Conservation (phyloP, 257 asterid species). For the Solanum sejunctum region DNA sequence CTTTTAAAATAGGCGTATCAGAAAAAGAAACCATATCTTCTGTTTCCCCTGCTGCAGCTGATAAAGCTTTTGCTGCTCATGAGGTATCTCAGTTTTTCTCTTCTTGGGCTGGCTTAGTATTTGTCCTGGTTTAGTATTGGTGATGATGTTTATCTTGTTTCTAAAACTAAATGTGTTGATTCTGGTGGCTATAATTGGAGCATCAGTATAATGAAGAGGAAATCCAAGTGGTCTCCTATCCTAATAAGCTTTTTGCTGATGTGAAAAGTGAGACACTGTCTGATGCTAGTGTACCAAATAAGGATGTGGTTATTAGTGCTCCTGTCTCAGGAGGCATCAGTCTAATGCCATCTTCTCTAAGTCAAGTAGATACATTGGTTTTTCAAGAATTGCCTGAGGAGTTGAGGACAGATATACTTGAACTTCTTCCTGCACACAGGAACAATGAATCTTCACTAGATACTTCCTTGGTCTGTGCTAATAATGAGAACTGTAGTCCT, state of each 20-base stretch:
- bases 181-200: neutral
- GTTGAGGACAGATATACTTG: conserved; percentile 63
- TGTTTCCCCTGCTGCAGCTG: neutral
- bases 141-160: neutral
- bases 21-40: neutral
- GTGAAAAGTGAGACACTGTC: conserved; percentile 11
- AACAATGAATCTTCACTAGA: conserved; percentile 20
- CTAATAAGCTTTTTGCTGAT: conserved; percentile 12
- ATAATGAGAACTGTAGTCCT: conserved; percentile 16
- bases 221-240: neutral
- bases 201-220: conserved; percentile 1
- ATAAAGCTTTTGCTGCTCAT: neutral
- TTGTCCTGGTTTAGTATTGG: neutral
- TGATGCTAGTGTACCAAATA: conserved; percentile 6
- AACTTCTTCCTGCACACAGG: conserved; percentile 61
- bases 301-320: conserved; percentile 4
- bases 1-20: neutral
- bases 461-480: conserved; percentile 19
- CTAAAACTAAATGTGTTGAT: neutral
- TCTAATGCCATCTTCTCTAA: conserved; percentile 76
- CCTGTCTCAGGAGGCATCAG: conserved; percentile 15
- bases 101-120: neutral
- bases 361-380: conserved; percentile 79
- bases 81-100: conserved; percentile 3
- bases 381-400: conserved; percentile 83